Percentiles rank a stretch among this genome's conserved stretches.
Evolutionary conservation across 306 rosid genomes (phyloP).

Genomic region (Biancaea sappan): DNA sequence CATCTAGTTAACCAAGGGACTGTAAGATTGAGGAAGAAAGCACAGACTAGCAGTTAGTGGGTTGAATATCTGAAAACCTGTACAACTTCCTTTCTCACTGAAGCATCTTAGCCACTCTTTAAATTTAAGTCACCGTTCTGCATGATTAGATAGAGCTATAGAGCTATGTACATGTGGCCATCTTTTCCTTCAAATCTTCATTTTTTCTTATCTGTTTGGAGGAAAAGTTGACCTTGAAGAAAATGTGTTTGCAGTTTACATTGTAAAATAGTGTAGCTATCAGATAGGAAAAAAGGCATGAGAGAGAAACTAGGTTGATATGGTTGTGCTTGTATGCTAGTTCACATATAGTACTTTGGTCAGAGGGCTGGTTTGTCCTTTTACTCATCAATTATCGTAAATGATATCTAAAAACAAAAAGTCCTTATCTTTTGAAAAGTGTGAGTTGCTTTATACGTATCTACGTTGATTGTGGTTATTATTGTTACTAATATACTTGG

Average conservation of each 20-base stretch:
- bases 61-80: slow-evolving; percentile 14
- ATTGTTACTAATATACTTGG: neutral
- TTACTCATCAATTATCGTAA: neutral
- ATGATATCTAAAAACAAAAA: no score
- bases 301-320: slow-evolving; percentile 34
- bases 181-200: slow-evolving; percentile 14
- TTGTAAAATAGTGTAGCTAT: slow-evolving; percentile 33
- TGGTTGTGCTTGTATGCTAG: slow-evolving; percentile 17
- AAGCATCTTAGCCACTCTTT: slow-evolving; percentile 33
- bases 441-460: no score
- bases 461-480: neutral
- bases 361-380: neutral
- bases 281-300: neutral
- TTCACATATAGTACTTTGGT: neutral
- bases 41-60: slow-evolving; percentile 30
- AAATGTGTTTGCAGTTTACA: slow-evolving; percentile 7
- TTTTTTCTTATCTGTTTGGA: slow-evolving; percentile 18
- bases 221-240: slow-evolving; percentile 26
- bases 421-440: no score
- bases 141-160: slow-evolving; percentile 29
- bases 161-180: neutral
- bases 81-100: slow-evolving; percentile 4
- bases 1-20: slow-evolving; percentile 43
- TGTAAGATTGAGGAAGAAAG: slow-evolving; percentile 38
- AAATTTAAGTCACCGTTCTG: slow-evolving; percentile 10